phyloP scores from a whole-genome alignment of 192 early-diverging fungal genomes.

The Cladochytrium replicatum region DNA sequence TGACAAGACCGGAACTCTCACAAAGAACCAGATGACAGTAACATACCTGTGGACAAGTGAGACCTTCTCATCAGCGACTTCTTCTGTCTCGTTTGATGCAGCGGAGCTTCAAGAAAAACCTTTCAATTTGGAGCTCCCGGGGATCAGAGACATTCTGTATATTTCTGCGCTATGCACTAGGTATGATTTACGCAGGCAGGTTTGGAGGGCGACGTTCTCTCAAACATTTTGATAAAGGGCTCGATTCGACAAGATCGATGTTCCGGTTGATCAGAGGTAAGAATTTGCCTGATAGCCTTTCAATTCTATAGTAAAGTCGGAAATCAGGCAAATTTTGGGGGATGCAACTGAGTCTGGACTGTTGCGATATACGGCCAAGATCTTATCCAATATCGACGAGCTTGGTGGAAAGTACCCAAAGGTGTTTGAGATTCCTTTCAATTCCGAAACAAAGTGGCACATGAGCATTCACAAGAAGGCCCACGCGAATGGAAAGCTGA shows the following conservation, averaged over 20 bases:
- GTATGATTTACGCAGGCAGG: not conserved
- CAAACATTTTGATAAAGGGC: slow-evolving; percentile 39
- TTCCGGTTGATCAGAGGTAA: slow-evolving; percentile 73
- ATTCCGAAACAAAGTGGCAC: slow-evolving; percentile 89
- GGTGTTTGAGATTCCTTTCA: slow-evolving; percentile 94
- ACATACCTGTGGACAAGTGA: slow-evolving; percentile 81
- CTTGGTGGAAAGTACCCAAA: slow-evolving; percentile 57
- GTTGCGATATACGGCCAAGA: slow-evolving; percentile 65
- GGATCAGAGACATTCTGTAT: slow-evolving; percentile 65
- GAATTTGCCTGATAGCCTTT: no score
- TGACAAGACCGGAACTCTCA: slow-evolving; percentile 96
- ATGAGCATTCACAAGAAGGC: slow-evolving; percentile 78
- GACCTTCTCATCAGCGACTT: slow-evolving; percentile 49
- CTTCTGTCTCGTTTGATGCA: slow-evolving; percentile 4
- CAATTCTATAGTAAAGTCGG: not conserved
- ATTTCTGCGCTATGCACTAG: slow-evolving; percentile 70
- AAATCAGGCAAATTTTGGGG: slow-evolving; percentile 49
- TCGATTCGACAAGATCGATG: slow-evolving; percentile 81
- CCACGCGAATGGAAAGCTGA: slow-evolving; percentile 57
- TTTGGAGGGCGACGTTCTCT: not conserved
- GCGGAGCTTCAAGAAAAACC: slow-evolving; percentile 16
- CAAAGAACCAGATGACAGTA: slow-evolving; percentile 93
- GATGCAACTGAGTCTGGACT: slow-evolving; percentile 94
- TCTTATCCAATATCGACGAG: slow-evolving; percentile 65
- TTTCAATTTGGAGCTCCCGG: slow-evolving; percentile 37